Conservation (phyloP, 1,284 basidiomycete species). For the Ustilago tritici region DNA sequence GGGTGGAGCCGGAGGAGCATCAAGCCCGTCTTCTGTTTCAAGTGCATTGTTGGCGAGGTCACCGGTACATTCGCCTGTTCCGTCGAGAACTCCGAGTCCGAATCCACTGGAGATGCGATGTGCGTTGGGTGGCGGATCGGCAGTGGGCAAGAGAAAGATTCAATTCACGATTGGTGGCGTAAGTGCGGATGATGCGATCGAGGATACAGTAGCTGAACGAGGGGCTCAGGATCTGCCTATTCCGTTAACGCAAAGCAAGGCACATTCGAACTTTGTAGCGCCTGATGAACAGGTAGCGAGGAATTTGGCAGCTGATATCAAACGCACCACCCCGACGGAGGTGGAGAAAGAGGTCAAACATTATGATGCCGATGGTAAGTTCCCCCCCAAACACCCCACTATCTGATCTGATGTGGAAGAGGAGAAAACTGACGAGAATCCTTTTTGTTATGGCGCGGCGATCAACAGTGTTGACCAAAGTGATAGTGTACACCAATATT, state of each 20-base stretch:
- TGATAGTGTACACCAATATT: slow-evolving; percentile 89
- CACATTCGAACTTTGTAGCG: slow-evolving; percentile 35
- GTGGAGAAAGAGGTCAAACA: slow-evolving; percentile 73
- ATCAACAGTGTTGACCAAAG: slow-evolving; percentile 77
- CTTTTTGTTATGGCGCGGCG: background rate
- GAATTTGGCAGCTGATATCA: slow-evolving; percentile 27
- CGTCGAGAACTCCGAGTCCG: slow-evolving; percentile 37
- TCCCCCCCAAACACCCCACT: background rate
- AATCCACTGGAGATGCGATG: slow-evolving; percentile 30
- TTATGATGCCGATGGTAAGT: slow-evolving; percentile 81
- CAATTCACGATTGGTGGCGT: slow-evolving; percentile 42
- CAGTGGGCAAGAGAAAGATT: slow-evolving; percentile 18
- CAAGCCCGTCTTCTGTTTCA: slow-evolving; percentile 8
- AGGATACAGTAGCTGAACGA: background rate
- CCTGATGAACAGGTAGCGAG: slow-evolving; percentile 36
- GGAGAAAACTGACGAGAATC: background rate
- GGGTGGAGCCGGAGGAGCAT: background rate
- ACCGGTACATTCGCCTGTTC: slow-evolving; percentile 32
- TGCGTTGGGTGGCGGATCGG: background rate
- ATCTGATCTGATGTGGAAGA: background rate
- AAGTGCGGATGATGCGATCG: slow-evolving; percentile 12
- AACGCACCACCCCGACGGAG: slow-evolving; percentile 2
- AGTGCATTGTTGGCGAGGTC: slow-evolving; percentile 10
- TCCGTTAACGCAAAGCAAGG: slow-evolving; percentile 30
- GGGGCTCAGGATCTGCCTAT: slow-evolving; percentile 29